These are phyloP conservation scores for Perkinsela sp. DNA, from an alignment of 208 protist genomes.

Conservation along the genomic window DNA sequence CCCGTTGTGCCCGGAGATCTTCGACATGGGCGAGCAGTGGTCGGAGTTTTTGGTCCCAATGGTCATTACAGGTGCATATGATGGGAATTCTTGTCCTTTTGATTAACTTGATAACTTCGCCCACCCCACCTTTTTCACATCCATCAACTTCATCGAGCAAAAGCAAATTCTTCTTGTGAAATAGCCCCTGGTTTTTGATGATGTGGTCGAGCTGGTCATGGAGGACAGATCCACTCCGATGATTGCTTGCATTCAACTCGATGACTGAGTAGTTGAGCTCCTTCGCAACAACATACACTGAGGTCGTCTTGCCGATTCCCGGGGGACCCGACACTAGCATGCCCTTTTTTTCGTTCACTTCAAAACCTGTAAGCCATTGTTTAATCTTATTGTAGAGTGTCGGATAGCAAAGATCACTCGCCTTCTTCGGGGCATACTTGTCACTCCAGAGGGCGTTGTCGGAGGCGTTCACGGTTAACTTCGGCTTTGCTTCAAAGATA, in stretches of 20 bases:
- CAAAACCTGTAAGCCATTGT: slow-evolving; percentile 66
- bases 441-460: slow-evolving; percentile 73
- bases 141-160: slow-evolving; percentile 99
- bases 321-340: slow-evolving; percentile 79
- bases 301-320: slow-evolving; percentile 94
- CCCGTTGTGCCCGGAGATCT: slow-evolving; percentile 69
- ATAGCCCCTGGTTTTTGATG: slow-evolving; percentile 17
- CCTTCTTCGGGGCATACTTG: slow-evolving; percentile 74
- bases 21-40: slow-evolving; percentile 76
- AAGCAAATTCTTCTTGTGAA: slow-evolving; percentile 38
- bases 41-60: slow-evolving; percentile 64
- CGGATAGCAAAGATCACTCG: slow-evolving; percentile 71
- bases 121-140: slow-evolving; percentile 90
- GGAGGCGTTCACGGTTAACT: not conserved
- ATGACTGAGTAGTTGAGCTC: slow-evolving; percentile 64
- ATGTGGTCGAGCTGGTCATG: slow-evolving; percentile 30
- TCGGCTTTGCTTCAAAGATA: not conserved
- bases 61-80: slow-evolving; percentile 96
- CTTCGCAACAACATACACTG: slow-evolving; percentile 60
- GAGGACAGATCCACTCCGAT: slow-evolving; percentile 72
- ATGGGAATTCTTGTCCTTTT: slow-evolving; percentile 74
- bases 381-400: slow-evolving; percentile 39
- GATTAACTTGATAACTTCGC: slow-evolving; percentile 78
- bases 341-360: slow-evolving; percentile 13
- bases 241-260: slow-evolving; percentile 96